Evolutionary conservation across 2,329 filamentous ascomycete genomes (phyloP).

Genomic region (Fusarium sp.): DNA sequence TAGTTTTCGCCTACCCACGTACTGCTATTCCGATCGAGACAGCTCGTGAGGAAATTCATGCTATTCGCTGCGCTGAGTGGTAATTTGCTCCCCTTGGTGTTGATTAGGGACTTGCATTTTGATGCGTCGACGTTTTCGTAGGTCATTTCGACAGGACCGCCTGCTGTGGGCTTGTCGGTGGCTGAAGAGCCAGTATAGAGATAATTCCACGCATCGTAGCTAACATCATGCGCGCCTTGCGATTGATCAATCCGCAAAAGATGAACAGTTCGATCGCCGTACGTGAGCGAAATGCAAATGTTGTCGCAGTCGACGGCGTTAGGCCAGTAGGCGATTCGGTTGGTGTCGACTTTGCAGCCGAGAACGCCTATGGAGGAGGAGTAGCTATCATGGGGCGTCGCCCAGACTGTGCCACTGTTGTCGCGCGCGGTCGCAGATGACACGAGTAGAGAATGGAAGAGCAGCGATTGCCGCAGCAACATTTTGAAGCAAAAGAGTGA

Average conservation of each 20-base stretch:
- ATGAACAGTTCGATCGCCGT: conserved; percentile 62
- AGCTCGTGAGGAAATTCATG: conserved; percentile 64
- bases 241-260: conserved; percentile 70
- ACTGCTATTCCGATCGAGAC: conserved; percentile 52
- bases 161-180: conserved; percentile 56
- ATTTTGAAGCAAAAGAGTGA: conserved; percentile 10
- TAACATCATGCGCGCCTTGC: conserved; percentile 67
- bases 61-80: conserved; percentile 62
- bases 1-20: conserved; percentile 62
- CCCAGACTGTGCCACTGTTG: conserved; percentile 45
- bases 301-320: conserved; percentile 64
- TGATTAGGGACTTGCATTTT: conserved; percentile 61
- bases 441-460: conserved; percentile 25
- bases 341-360: conserved; percentile 70
- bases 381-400: conserved; percentile 67
- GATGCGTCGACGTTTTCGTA: conserved; percentile 57
- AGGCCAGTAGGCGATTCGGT: conserved; percentile 72
- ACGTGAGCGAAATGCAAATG: conserved; percentile 65
- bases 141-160: conserved; percentile 61
- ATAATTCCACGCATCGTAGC: conserved; percentile 72
- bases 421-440: conserved; percentile 11
- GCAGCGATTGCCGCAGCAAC: conserved; percentile 17
- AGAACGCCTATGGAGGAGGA: conserved; percentile 68
- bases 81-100: conserved; percentile 54
- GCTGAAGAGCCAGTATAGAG: conserved; percentile 63